A percentile compares a stretch with the other conserved stretches of the same genome.
phyloP scores from a whole-genome alignment of 73 alveolate genomes.

The Blepharisma japonicum region DNA sequence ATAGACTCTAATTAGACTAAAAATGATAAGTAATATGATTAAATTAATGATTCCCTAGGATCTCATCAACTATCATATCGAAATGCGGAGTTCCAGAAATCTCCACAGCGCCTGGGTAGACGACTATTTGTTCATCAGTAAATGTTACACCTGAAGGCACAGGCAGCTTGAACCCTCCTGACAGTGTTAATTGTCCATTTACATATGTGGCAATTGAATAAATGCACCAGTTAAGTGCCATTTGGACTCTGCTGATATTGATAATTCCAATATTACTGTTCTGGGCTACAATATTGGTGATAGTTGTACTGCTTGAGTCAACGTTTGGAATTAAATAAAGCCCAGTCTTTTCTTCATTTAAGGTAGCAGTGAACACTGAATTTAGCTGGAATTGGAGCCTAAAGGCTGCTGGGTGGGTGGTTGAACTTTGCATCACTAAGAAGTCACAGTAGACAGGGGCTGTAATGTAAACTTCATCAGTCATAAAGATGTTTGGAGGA shows the following conservation, averaged over 20 bases:
- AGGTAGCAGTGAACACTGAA: neutral
- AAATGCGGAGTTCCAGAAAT: neutral
- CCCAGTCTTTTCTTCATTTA: neutral
- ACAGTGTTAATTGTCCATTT: neutral
- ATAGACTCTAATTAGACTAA: too few species aligned
- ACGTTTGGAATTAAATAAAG: neutral
- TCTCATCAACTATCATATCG: neutral
- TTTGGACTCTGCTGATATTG: neutral
- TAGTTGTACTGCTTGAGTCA: neutral
- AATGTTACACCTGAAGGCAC: conserved; percentile 4
- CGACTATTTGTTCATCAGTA: neutral
- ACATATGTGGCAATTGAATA: neutral
- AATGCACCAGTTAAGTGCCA: neutral
- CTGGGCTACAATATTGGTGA: neutral
- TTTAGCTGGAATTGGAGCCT: neutral
- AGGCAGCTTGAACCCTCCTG: neutral
- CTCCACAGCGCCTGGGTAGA: conserved; percentile 18
- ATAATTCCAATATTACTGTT: conserved; percentile 14
- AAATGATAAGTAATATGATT: too few species aligned
- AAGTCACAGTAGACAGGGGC: neutral
- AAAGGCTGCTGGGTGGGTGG: neutral
- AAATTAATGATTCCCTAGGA: too few species aligned
- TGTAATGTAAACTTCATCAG: neutral
- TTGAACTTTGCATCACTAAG: neutral
- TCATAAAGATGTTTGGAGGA: neutral